Conservation (phyloP, 805 yeast genomes). For the Alloascoidea africana region DNA sequence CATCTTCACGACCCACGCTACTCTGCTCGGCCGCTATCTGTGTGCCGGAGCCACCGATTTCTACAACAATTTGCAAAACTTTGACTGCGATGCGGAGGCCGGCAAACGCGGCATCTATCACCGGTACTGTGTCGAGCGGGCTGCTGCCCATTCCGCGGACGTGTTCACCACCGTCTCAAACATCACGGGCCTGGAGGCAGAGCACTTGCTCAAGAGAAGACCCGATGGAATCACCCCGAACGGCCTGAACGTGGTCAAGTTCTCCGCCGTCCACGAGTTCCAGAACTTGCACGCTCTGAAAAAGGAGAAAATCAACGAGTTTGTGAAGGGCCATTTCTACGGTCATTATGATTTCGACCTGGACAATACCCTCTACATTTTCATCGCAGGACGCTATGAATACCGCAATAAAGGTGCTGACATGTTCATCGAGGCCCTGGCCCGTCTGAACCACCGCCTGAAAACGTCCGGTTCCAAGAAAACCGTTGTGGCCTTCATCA, state of each 20-base stretch:
- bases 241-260: conserved; percentile 89
- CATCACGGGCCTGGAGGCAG: conserved; percentile 93
- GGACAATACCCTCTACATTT: conserved; percentile 86
- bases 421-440: conserved; percentile 83
- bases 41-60: conserved; percentile 97
- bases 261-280: conserved; percentile 95
- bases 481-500: conserved; percentile 93
- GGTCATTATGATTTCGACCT: conserved; percentile 92
- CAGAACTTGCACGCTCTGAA: conserved; percentile 88
- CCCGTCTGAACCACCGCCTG: conserved; percentile 78
- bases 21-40: conserved; percentile 82
- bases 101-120: conserved; percentile 97
- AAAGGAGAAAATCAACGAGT: conserved; percentile 87
- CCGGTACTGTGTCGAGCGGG: conserved; percentile 90
- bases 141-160: conserved; percentile 94
- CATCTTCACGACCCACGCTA: conserved; percentile 94
- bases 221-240: conserved; percentile 98
- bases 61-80: conserved; percentile 75
- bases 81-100: conserved; percentile 95
- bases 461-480: conserved; percentile 71
- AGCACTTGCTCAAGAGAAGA: conserved; percentile 82
- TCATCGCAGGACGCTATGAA: conserved; percentile 95
- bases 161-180: conserved; percentile 96
- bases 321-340: conserved; percentile 92
- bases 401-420: conserved; percentile 95